Evolutionary conservation across 352 stramenopile genomes (phyloP), one percentile per base, ranked within the genome.

Genomic region (Globisporangium cederbergense): DNA sequence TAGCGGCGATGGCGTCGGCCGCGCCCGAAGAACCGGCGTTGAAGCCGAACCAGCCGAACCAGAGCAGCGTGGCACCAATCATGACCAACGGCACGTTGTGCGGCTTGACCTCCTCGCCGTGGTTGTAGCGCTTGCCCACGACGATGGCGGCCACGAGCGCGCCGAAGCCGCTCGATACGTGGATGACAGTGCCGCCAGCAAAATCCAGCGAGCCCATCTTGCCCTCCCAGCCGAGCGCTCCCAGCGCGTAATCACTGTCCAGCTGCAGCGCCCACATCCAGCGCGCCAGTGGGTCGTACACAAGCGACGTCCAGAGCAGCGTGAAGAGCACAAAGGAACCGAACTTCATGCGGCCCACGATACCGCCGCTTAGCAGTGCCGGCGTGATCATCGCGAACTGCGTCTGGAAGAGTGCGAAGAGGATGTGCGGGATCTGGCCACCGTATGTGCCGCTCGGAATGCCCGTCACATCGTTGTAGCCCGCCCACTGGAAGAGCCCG

Each of bases 41-140:
- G 66, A 95, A 95, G 34, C 87, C 86, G 55, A 91, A 93, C 85
- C 87, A 95, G n/a, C 87, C 87, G 49, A 91, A 91, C 87, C 87
- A 95, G 45, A 95, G 72, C 28, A 93, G 54, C 10, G 77, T 89
- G 9, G 68, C 67, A 50, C 87, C 87, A 36, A 93, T 90, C 78
- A 95, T 94, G 18, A 93, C 83, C 9, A 95, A 74, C 9, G 86
- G 86, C 38, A 95, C 79, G 71, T 96, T 93, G 76, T 94, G 86
- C 1, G 85, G 82, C 60, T 88, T 89, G 22, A 94, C 79, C 3
- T 74, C 66, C 34, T 90, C 84, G 10, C 67, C 70, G 68, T 91
- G 78, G 62, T 91, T 90, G 74, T 90, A 90, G 8, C 79, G 74
- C 64, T 86, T 83, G 10, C 88, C 87, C 0, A 95, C 76, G 43